phyloP scores from a whole-genome alignment of 306 rosid genomes.

The Cucumis hystrix region DNA sequence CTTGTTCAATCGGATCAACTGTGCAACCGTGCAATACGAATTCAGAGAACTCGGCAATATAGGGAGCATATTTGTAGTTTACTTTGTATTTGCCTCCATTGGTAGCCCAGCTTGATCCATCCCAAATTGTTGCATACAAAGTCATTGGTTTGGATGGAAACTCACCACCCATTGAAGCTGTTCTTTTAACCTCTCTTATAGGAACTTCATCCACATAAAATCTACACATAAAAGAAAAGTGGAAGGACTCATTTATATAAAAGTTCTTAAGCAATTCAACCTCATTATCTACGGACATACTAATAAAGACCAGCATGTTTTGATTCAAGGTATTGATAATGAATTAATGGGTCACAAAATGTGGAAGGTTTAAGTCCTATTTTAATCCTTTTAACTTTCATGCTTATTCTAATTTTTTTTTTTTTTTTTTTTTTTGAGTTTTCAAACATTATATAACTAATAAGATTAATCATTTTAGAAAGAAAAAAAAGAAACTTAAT shows the following conservation, averaged over 20 bases:
- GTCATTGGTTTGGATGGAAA: conserved; percentile 94
- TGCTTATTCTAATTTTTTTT: not conserved
- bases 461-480: not conserved
- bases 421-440: no score
- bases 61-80: conserved; percentile 86
- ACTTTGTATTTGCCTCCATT: conserved; percentile 89
- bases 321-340: not conserved
- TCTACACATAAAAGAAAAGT: conserved; percentile 24
- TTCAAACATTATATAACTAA: not conserved
- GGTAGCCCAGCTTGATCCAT: conserved; percentile 94
- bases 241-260: not conserved
- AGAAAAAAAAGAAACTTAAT: not conserved
- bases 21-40: conserved; percentile 81
- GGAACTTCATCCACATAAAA: conserved; percentile 84
- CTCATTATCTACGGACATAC: not conserved
- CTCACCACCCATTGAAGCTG: conserved; percentile 75
- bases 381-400: not conserved
- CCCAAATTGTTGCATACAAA: conserved; percentile 92
- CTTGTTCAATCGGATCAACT: conserved; percentile 56
- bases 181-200: conserved; percentile 62
- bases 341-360: not conserved
- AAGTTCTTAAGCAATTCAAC: not conserved
- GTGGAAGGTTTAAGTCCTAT: not conserved
- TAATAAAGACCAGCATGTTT: not conserved
- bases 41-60: conserved; percentile 52